Percentiles rank a stretch among this genome's conserved stretches.
Evolutionary conservation across 2,329 filamentous ascomycete species (phyloP).

Genomic region (Cladorrhinum sp.): DNA sequence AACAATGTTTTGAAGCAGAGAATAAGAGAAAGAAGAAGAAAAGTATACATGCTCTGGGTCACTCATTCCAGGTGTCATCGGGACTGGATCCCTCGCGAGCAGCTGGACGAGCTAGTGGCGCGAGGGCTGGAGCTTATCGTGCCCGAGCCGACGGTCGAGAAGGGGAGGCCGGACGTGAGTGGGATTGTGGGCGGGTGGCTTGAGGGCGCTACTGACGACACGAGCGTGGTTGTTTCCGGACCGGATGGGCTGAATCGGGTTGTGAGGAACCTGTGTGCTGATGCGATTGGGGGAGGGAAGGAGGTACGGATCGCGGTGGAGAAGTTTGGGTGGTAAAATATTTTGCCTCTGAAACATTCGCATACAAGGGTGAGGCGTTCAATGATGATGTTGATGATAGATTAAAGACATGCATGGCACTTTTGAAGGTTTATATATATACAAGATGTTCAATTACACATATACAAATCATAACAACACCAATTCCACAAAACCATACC

Average conservation of each 20-base stretch:
- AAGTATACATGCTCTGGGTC: constrained; percentile 57
- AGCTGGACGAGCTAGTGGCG: constrained; percentile 46
- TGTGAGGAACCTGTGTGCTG: constrained; percentile 57
- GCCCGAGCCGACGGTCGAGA: constrained; percentile 51
- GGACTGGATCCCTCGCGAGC: constrained; percentile 50
- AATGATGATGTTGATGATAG: too few species aligned
- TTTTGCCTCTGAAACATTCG: too few species aligned
- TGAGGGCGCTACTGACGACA: constrained; percentile 31
- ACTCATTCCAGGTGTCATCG: constrained; percentile 51
- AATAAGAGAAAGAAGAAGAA: constrained; percentile 22
- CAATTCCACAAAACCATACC: too few species aligned
- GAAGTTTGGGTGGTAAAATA: constrained; percentile 63
- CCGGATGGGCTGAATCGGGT: constrained; percentile 59
- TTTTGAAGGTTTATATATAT: too few species aligned
- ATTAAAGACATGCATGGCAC: too few species aligned
- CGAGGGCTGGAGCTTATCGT: constrained; percentile 52
- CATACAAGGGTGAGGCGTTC: background rate
- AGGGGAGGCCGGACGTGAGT: constrained; percentile 52
- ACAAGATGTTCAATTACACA: too few species aligned
- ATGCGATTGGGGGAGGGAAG: constrained; percentile 44
- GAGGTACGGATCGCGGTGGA: constrained; percentile 56
- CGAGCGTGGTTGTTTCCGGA: constrained; percentile 58
- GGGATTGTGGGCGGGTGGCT: constrained; percentile 41
- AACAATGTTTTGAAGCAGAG: background rate
- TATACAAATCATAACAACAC: too few species aligned